Evolutionary conservation across 345 rosid genomes (phyloP).

Genomic region (Geranium brycei): DNA sequence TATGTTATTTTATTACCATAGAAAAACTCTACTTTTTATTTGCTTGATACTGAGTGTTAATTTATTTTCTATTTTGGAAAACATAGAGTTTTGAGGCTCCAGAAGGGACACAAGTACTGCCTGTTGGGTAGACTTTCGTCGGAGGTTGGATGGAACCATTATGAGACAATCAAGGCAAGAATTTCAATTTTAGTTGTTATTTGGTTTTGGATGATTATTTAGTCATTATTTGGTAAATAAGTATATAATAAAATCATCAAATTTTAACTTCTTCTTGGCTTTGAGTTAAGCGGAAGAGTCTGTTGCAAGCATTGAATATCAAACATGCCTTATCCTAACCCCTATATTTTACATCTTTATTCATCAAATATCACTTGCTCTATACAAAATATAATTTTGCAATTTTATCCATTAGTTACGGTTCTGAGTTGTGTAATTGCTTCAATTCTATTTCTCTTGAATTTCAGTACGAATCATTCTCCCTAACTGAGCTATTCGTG

Average conservation of each 20-base stretch:
- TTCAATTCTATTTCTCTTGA: too few species aligned
- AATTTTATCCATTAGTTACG: too few species aligned
- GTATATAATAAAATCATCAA: not conserved
- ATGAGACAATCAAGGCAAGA: slow-evolving; percentile 62
- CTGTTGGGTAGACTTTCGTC: slow-evolving; percentile 57
- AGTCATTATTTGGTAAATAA: not conserved
- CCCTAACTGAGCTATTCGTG: too few species aligned
- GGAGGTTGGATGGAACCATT: slow-evolving; percentile 80
- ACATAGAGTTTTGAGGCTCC: slow-evolving; percentile 80
- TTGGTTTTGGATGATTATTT: not conserved
- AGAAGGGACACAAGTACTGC: slow-evolving; percentile 68
- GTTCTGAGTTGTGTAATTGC: too few species aligned
- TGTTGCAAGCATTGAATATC: too few species aligned
- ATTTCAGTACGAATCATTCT: too few species aligned
- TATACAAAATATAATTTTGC: too few species aligned
- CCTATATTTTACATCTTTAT: too few species aligned
- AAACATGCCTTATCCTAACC: too few species aligned
- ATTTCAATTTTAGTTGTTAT: not conserved
- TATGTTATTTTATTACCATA: too few species aligned
- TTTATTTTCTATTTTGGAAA: not conserved
- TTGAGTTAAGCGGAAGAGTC: not conserved
- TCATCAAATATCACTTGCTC: too few species aligned
- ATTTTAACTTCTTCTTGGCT: not conserved
- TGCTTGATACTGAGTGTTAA: not conserved
- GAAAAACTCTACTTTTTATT: too few species aligned